Percentiles rank a stretch among this genome's conserved stretches.
phyloP scores from a whole-genome alignment of 2,329 filamentous ascomycete species.

The Penicillium vulpinum region DNA sequence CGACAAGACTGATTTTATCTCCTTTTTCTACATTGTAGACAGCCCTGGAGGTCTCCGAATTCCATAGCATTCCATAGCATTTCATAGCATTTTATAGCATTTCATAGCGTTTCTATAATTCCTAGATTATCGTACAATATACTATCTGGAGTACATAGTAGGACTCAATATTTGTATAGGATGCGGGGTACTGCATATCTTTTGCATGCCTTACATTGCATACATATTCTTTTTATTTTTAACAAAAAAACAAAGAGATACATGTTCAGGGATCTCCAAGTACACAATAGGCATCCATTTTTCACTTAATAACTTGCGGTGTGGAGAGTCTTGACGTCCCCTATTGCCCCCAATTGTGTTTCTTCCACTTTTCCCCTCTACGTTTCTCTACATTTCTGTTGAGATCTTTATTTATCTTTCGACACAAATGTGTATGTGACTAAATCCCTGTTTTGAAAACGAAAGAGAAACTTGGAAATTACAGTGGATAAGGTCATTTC shows the following conservation, averaged over 20 bases:
- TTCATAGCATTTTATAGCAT: no score
- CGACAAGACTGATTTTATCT: slow-evolving; percentile 34
- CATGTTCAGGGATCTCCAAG: not conserved
- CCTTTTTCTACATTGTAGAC: no score
- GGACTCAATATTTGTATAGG: not conserved
- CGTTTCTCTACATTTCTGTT: not conserved
- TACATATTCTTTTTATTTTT: no score
- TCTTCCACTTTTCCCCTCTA: not conserved
- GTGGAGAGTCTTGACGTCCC: slow-evolving; percentile 3
- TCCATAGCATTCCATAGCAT: no score
- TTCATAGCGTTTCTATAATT: not conserved
- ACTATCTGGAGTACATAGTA: no score
- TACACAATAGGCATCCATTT: slow-evolving; percentile 10
- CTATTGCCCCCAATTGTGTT: not conserved
- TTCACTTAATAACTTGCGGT: slow-evolving; percentile 8
- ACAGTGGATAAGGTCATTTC: slow-evolving; percentile 13
- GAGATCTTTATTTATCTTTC: no score
- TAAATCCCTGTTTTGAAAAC: not conserved
- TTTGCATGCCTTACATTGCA: not conserved
- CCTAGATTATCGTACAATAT: not conserved
- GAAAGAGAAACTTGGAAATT: not conserved
- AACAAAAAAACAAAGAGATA: not conserved
- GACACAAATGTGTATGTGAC: no score
- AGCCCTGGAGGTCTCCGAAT: no score
- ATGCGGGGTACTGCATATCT: slow-evolving; percentile 7